Evolutionary conservation across 768 basidiomycete genomes (phyloP), one percentile per base, ranked within the genome.

Genomic region (Candolleomyces eurysporus): DNA sequence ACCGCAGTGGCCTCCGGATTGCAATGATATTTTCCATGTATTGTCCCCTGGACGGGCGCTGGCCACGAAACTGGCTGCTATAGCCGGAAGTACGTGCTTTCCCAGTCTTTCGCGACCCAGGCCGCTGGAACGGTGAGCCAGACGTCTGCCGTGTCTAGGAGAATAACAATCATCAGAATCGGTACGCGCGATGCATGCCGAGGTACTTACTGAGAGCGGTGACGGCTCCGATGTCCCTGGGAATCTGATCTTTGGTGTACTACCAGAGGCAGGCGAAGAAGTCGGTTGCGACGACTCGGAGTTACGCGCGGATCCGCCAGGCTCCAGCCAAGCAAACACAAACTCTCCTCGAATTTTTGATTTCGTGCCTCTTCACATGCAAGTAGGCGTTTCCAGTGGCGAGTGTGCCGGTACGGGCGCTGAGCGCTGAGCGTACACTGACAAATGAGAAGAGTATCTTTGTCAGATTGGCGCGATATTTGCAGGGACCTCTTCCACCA

Each of bases 81-180:
- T 89, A 16, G 93, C 92, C 48, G 91, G 90, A 52, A 88, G 22
- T 92, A 82, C 93, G 94, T 95, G 65, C 93, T 81, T 61, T 89
- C 87, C 67, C 90, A 92, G 0, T 91, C 93, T 64, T 81, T 87
- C 1, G 89, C 92, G 69, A 94, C 92, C 92, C 93, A 95, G 19
- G 92, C 93, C 16, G 92, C 93, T 57, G 92, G 92, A 4, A 94
- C 92, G 3, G 91, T 94, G 60, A 95, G 75, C 81, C 90, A 89
- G 5, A 94, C 90, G 65, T 92, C 90, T 26, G 91, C 92, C 45
- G 87, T 79, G 71, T 91, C 92, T 94, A 57, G 32, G 60, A 10
- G 48, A 59, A 45, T 17, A 59, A 49, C 43, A 42, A 21, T n/a
- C 40, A 42, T 55, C 11, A 60, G 9, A 26, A 26, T 26, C 9